Conservation (phyloP, 805 yeast genomes). For the Schwanniomyces occidentalis region DNA sequence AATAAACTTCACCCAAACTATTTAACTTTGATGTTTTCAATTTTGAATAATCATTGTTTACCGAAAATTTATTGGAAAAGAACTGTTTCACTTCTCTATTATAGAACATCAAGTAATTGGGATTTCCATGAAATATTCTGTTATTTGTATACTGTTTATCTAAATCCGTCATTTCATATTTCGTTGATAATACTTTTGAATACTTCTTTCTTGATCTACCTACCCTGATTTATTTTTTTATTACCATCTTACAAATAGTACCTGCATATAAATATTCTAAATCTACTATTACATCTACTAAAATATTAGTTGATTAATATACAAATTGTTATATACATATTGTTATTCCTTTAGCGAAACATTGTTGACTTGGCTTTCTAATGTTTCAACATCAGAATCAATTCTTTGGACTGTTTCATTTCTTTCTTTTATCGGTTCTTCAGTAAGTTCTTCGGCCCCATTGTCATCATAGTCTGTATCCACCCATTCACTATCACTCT, state of each 20-base stretch:
- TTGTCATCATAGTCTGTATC: constrained; percentile 20
- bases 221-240: too few relatives aligned
- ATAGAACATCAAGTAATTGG: constrained; percentile 26
- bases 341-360: too few relatives aligned
- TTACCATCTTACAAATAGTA: too few relatives aligned
- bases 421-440: too few relatives aligned
- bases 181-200: too few relatives aligned
- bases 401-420: background rate
- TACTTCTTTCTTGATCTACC: too few relatives aligned
- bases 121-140: constrained; percentile 27
- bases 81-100: constrained; percentile 27
- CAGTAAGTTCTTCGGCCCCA: constrained; percentile 10
- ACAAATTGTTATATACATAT: too few relatives aligned
- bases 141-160: constrained; percentile 5
- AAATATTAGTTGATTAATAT: too few relatives aligned
- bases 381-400: background rate
- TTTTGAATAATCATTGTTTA: constrained; percentile 1
- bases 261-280: too few relatives aligned
- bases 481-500: constrained; percentile 20
- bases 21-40: constrained; percentile 13
- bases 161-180: constrained; percentile 4
- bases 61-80: constrained; percentile 9
- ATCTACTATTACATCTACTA: too few relatives aligned
- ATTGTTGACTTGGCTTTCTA: too few relatives aligned
- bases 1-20: constrained; percentile 14